Conservation (phyloP, 1,284 basidiomycete species). For the Pulchroboletus neoregius region DNA sequence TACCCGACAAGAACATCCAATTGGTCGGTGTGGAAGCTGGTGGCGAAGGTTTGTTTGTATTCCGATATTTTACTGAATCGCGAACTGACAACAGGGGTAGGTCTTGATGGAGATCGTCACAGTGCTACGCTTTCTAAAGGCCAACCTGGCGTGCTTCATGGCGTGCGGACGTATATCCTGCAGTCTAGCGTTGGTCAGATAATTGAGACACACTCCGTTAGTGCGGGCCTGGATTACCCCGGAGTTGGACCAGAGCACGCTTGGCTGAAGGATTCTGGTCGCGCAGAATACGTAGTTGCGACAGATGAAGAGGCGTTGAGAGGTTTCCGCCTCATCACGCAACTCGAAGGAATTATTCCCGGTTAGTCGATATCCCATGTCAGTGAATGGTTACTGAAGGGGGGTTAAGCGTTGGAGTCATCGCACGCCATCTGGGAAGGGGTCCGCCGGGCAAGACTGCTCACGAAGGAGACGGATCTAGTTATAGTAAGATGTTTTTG, state of each 20-base stretch:
- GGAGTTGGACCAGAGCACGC: conserved; percentile 98
- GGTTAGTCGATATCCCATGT: conserved; percentile 44
- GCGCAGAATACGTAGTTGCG: conserved; percentile 91
- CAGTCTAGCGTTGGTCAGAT: conserved; percentile 91
- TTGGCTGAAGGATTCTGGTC: conserved; percentile 90
- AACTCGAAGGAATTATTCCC: conserved; percentile 96
- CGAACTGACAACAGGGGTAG: conserved; percentile 35
- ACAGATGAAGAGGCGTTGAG: conserved; percentile 92
- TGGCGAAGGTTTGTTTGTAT: conserved; percentile 76
- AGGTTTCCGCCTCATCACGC: conserved; percentile 89
- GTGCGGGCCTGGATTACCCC: conserved; percentile 90
- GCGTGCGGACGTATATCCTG: conserved; percentile 91
- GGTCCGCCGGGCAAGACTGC: conserved; percentile 77
- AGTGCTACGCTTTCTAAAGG: conserved; percentile 92
- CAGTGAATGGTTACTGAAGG: conserved; percentile 9
- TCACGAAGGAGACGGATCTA: conserved; percentile 83
- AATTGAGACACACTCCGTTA: conserved; percentile 95
- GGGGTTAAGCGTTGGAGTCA: conserved; percentile 77
- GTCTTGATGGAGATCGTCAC: conserved; percentile 80
- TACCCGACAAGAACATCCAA: conserved; percentile 77
- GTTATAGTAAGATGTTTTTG: conserved; percentile 71
- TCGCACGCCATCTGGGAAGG: conserved; percentile 95
- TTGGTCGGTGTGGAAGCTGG: conserved; percentile 95
- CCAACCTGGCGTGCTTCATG: conserved; percentile 92
- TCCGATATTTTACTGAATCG: neutral